Conservation (phyloP, 2,329 filamentous ascomycete species). For the Phialocephala sp. region DNA sequence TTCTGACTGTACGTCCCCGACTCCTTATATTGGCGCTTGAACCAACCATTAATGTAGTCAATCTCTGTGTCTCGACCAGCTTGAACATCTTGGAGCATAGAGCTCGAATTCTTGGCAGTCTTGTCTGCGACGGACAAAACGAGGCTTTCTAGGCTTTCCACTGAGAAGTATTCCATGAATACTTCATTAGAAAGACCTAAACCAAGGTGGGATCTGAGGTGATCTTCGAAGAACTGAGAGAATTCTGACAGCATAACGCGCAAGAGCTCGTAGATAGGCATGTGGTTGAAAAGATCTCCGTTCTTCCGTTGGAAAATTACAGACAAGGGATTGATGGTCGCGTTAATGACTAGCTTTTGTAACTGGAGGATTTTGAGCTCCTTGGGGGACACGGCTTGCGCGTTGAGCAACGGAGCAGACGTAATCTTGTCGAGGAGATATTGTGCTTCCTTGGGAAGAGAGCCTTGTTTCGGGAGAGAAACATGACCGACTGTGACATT, state of each 20-base stretch:
- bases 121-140: slow-evolving; percentile 54
- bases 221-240: slow-evolving; percentile 52
- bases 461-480: background rate
- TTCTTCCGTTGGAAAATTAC: slow-evolving; percentile 79
- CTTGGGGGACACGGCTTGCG: slow-evolving; percentile 46
- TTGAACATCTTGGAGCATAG: slow-evolving; percentile 65
- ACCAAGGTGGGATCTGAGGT: background rate
- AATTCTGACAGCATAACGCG: slow-evolving; percentile 73
- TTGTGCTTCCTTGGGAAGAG: slow-evolving; percentile 27
- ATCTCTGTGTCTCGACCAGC: slow-evolving; percentile 61
- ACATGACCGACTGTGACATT: slow-evolving; percentile 56
- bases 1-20: slow-evolving; percentile 30
- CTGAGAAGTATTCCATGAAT: slow-evolving; percentile 16
- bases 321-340: slow-evolving; percentile 84
- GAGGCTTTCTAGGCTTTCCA: slow-evolving; percentile 21
- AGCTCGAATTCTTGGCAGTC: slow-evolving; percentile 61
- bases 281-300: slow-evolving; percentile 71
- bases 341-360: slow-evolving; percentile 84
- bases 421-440: slow-evolving; percentile 46
- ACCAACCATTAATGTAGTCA: slow-evolving; percentile 64
- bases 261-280: slow-evolving; percentile 63
- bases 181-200: background rate
- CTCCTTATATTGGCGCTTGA: slow-evolving; percentile 42
- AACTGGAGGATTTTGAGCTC: slow-evolving; percentile 70
- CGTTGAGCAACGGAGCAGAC: slow-evolving; percentile 51